These are phyloP conservation scores for Leccinum olivaceopallidum DNA, from an alignment of 768 basidiomycete species.

Conservation along the genomic window DNA sequence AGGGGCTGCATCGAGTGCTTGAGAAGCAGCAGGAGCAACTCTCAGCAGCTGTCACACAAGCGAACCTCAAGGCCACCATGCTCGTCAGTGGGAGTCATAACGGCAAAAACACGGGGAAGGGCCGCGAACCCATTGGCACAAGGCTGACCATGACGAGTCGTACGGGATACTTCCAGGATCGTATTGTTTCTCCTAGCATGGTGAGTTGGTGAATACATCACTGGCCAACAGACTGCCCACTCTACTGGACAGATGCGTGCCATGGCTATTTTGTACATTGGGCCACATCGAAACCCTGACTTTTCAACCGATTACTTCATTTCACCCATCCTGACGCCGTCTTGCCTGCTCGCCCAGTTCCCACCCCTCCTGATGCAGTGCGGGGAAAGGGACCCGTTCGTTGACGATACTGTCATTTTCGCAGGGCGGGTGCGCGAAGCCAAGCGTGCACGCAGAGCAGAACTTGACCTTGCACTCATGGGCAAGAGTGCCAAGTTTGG, in stretches of 20 bases:
- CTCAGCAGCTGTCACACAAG: constrained; percentile 51
- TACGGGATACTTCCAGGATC: constrained; percentile 90
- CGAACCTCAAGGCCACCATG: constrained; percentile 45
- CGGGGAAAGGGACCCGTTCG: constrained; percentile 94
- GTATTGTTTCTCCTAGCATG: constrained; percentile 95
- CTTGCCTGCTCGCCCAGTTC: constrained; percentile 83
- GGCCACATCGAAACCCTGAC: constrained; percentile 91
- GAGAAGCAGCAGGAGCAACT: constrained; percentile 54
- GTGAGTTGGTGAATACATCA: constrained; percentile 47
- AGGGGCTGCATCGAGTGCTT: constrained; percentile 25
- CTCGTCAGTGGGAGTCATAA: constrained; percentile 34
- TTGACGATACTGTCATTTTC: constrained; percentile 97
- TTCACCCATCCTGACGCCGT: constrained; percentile 90
- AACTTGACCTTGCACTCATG: constrained; percentile 61
- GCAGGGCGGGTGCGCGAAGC: constrained; percentile 94
- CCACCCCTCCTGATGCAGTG: constrained; percentile 93
- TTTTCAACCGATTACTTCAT: constrained; percentile 95
- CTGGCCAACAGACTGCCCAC: constrained; percentile 9
- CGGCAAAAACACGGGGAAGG: constrained; percentile 33
- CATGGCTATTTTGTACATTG: constrained; percentile 97
- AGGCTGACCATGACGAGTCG: constrained; percentile 94
- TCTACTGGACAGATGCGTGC: constrained; percentile 87
- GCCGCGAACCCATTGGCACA: constrained; percentile 73
- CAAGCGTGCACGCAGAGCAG: constrained; percentile 77
- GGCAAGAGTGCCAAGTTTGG: constrained; percentile 66